Base-by-base conservation (phyloP, 345 rosid species). In the Lumnitzera racemosa region DNA sequence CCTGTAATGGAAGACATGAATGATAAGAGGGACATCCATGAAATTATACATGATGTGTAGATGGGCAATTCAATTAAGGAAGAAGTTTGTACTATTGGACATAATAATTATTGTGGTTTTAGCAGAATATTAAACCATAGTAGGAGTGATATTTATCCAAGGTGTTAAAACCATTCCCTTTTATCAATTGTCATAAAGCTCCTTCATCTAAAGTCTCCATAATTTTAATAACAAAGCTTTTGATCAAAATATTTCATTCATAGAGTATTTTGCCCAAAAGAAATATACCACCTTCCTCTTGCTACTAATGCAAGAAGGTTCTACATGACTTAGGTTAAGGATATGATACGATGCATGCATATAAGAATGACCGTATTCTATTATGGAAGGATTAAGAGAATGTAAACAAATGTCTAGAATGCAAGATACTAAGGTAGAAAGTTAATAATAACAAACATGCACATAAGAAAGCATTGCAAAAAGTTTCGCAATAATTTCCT, bases 201-300 rank as follows among this genome's bases (percentile, higher is more conserved):
- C 66, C 59, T 67, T 73, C 51, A 51, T 63, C 68, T 20, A 20
- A 20, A 20, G 20, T 20, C 20, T 20, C 20, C 20, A 20, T 20
- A 20, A 20, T 64, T 47, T 60, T 63, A 55, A 72, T 61, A 70
- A 67, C 16, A 66, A 55, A 50, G 67, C 24, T 59, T 51, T 58
- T 20, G 13, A 41, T 10, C 2, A 31, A 23, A 10, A 16, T 56
- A 11, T 56, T 10, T 16, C 49, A 49, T 24, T 52, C 47, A 64
- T 20, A 20, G 14, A 12, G 47, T 48, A 20, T 31, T 4, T 8
- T 20, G 24, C 13, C 3, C 12, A 20, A 14, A 20, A 20, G 20
- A 20, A 20, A 20, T 11, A 50, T 2, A 2, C 7, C 54, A 13
- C 56, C 62, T 0, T 7, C 29, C 3, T 27, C 43, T 1, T 65